Percentiles rank a stretch among this genome's conserved stretches.
phyloP scores from a whole-genome alignment of 2,329 filamentous ascomycete species.

The Botrytis tulipae region DNA sequence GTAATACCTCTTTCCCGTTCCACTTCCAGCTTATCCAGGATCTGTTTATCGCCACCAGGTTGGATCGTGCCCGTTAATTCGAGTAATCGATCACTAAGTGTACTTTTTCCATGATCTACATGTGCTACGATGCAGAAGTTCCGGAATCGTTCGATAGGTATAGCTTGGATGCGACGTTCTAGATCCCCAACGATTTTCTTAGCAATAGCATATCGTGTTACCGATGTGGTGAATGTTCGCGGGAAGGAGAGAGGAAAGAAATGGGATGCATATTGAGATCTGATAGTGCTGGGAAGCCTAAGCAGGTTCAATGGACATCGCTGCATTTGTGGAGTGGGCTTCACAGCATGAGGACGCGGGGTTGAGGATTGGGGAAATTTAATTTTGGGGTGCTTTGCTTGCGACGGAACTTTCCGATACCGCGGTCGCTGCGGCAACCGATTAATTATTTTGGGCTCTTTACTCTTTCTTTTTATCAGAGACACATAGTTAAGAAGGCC shows the following conservation, averaged over 20 bases:
- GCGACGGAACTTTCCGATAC: conserved; percentile 16
- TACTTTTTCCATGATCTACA: conserved; percentile 98
- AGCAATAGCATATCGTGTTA: conserved; percentile 33
- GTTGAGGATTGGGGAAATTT: conserved; percentile 3
- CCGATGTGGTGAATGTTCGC: conserved; percentile 32
- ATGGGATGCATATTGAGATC: conserved; percentile 35
- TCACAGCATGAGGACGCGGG: conserved; percentile 19
- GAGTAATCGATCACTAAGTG: conserved; percentile 85
- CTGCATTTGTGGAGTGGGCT: conserved; percentile 36
- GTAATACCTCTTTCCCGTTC: conserved; percentile 96
- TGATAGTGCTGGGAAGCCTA: conserved; percentile 38
- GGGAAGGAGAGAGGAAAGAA: conserved; percentile 23
- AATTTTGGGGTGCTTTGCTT: background rate
- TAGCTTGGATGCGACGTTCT: conserved; percentile 64
- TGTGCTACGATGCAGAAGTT: conserved; percentile 99
- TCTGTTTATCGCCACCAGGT: conserved; percentile 85
- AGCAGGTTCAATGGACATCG: conserved; percentile 39
- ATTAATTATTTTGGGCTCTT: conserved; percentile 1
- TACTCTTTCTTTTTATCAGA: conserved; percentile 12
- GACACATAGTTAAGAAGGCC: background rate
- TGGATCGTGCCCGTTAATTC: conserved; percentile 93
- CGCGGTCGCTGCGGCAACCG: conserved; percentile 23
- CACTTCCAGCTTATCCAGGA: conserved; percentile 94
- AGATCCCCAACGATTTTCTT: conserved; percentile 44
- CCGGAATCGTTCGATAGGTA: conserved; percentile 76